Evolutionary conservation across 1,284 basidiomycete species (phyloP), one percentile per base, ranked within the genome.

Genomic region (Ganoderma lingzhi): DNA sequence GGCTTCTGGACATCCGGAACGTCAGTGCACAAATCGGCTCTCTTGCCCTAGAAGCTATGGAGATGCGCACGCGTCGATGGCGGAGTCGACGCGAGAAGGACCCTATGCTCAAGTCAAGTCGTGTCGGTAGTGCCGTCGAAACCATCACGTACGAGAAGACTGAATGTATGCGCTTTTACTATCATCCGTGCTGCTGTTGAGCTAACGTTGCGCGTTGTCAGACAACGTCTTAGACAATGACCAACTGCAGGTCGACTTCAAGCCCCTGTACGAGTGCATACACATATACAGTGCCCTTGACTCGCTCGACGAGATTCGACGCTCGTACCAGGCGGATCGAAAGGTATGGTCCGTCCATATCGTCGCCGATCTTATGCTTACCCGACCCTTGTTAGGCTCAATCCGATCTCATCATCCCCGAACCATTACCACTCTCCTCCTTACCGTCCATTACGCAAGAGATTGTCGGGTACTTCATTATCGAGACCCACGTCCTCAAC

Each of bases 401-500:
- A 93, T 97, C 98, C 5, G 94, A 96, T 74, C 88, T 99, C 10
- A 97, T 99, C 76, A 88, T 99, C 23, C 96, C 96, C 1, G 84
- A 84, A 74, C 87, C 88, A 28, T 82, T 93, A 66, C 88, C 87
- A 45, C 69, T 80, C 44, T 75, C 74, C 44, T 82, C 80, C n/a
- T 81, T 91, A 39, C 82, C 83, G 14, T 86, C 88, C 32, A 84
- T 98, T 23, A 92, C 95, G 51, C 93, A 98, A 80, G 95, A 99
- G 81, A 95, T 99, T 71, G 94, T 97, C n/a, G 98, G 98, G 0
- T 99, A 98, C 82, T 99, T 99, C 83, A 96, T 99, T 69, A 93
- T 99, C 72, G 98, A 99, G 81, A 92, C 90, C 6, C 93, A 98
- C 77, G 97, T 99, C 0, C 87, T 99, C 6, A 89, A 93, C 74